These are phyloP conservation scores for Wallacemonas sp. DNA, from an alignment of 208 protist genomes.

Conservation along the genomic window DNA sequence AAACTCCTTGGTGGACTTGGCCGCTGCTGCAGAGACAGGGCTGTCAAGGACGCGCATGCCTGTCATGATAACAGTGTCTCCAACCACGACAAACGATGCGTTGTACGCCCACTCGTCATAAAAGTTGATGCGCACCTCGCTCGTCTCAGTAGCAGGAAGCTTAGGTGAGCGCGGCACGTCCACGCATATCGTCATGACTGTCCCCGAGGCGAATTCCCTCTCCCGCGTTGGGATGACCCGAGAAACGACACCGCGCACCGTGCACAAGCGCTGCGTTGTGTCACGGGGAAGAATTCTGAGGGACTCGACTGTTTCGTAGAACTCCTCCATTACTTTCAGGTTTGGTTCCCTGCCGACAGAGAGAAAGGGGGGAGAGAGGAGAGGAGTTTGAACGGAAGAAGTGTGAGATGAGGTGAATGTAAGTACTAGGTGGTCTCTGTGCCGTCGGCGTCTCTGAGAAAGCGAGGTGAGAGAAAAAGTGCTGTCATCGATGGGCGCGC, in stretches of 20 bases:
- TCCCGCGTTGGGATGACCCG: slow-evolving; percentile 32
- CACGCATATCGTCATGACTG: slow-evolving; percentile 47
- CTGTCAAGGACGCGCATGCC: slow-evolving; percentile 33
- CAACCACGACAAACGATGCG: slow-evolving; percentile 58
- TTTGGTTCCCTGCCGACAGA: background rate
- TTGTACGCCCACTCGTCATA: slow-evolving; percentile 68
- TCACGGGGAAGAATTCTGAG: slow-evolving; percentile 27
- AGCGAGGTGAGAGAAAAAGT: too few species aligned
- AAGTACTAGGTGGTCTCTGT: too few species aligned
- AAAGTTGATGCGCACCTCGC: slow-evolving; percentile 50
- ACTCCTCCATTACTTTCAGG: slow-evolving; percentile 28
- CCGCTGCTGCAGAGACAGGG: slow-evolving; percentile 13
- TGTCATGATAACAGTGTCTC: slow-evolving; percentile 54
- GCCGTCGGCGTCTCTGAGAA: too few species aligned
- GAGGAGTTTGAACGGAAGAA: background rate
- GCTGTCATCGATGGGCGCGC: too few species aligned
- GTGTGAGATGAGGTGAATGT: background rate
- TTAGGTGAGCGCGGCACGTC: slow-evolving; percentile 10
- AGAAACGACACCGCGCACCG: slow-evolving; percentile 47
- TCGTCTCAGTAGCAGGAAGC: slow-evolving; percentile 2
- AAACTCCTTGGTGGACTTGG: slow-evolving; percentile 6
- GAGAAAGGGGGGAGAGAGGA: background rate
- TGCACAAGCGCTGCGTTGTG: slow-evolving; percentile 18
- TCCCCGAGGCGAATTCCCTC: slow-evolving; percentile 52
- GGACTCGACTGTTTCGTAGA: slow-evolving; percentile 39